Base-by-base conservation (phyloP, 768 basidiomycete genomes). In the Dendrothele bispora region DNA sequence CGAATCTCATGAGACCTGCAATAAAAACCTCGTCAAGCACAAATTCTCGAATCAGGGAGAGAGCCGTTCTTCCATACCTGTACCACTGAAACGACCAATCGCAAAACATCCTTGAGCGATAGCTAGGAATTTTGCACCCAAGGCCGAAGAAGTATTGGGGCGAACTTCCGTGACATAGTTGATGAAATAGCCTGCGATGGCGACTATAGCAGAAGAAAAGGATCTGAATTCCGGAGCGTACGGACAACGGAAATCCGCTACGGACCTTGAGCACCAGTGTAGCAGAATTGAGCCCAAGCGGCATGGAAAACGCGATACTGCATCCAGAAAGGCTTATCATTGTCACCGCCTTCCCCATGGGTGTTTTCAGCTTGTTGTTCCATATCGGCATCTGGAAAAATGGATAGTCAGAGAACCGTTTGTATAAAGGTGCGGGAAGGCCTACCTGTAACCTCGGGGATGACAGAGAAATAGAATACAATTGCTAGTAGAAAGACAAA, bases 381-480 rank as follows among this genome's bases (percentile, higher is more conserved):
- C 66, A 68, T 68, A 54, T 68, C 66, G 24, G 58, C 55, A 45
- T 68, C 66, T 65, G 38, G 10, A n/a, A n/a, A n/a, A 43, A 8
- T 5, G 18, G 17, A n/a, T 12, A 37, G 27, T 8, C 26, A 41
- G 20, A 30, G 43, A n/a, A 4, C 3, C n/a, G n/a, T n/a, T 11
- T 30, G 3, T 25, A 20, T 21, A 30, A 15, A 36, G 37, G 2
- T 4, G 14, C 24, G 5, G 7, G 25, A 15, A 18, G 17, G 51
- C 58, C 3, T 17, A 60, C 64, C 64, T 26, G 66, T 68, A 27
- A 68, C 66, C 50, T 68, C 66, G 5, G 66, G 66, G 20, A 68
- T 68, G 12, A 55, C 62, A 3, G 61, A 61, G 42, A 66, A 61
- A 47, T 62, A 68, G 46, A 68, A 68, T 3, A 68, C 60, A 15